Conservation (phyloP, 495 filamentous ascomycete species). For the Coniosporium apollinis region DNA sequence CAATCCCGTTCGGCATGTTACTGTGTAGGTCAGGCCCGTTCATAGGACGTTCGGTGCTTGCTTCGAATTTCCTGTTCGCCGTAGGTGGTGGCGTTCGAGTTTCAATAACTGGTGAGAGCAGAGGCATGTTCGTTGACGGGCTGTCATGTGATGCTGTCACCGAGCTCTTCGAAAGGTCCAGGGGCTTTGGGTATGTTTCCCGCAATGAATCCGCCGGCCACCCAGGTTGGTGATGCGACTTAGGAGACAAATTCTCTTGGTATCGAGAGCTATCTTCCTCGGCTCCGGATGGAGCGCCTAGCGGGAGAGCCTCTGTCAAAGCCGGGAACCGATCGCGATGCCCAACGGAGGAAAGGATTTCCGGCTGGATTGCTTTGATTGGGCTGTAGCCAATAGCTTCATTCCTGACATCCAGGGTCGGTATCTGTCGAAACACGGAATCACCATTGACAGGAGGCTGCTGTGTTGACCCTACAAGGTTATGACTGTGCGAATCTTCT, state of each 20-base stretch:
- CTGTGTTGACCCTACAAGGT: too few relatives aligned
- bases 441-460: too few relatives aligned
- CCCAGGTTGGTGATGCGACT: background rate
- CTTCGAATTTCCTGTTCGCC: slow-evolving; percentile 13
- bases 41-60: slow-evolving; percentile 1
- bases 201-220: slow-evolving; percentile 5
- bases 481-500: too few relatives aligned
- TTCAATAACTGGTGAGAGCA: slow-evolving; percentile 32
- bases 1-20: slow-evolving; percentile 7
- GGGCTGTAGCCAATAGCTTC: too few relatives aligned
- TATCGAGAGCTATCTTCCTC: too few relatives aligned
- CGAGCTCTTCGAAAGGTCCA: slow-evolving; percentile 2
- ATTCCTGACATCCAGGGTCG: too few relatives aligned
- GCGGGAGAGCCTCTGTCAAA: too few relatives aligned
- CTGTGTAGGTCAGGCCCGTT: slow-evolving; percentile 5
- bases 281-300: too few relatives aligned
- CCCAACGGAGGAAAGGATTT: too few relatives aligned
- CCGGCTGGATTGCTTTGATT: too few relatives aligned
- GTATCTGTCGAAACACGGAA: too few relatives aligned
- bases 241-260: slow-evolving; percentile 2
- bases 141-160: slow-evolving; percentile 1
- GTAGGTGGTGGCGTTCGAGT: slow-evolving; percentile 30
- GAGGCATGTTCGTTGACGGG: slow-evolving; percentile 10
- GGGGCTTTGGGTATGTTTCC: slow-evolving; percentile 1
- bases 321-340: too few relatives aligned